Base-by-base conservation (phyloP, 192 early-diverging fungal species). In the Podila horticola region DNA sequence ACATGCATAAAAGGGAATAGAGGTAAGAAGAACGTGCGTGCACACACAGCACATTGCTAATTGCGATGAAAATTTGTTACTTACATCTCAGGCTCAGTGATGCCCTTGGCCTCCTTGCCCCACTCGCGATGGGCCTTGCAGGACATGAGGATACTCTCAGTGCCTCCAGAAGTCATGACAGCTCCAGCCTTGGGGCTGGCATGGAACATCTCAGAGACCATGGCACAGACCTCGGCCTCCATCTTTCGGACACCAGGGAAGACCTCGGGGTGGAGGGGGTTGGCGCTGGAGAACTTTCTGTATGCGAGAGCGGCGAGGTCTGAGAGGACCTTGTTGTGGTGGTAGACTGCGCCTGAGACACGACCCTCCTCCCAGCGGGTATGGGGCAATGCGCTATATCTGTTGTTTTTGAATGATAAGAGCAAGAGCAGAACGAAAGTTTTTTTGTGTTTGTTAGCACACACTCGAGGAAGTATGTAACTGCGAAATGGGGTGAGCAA, bases 221-320 rank as follows among this genome's bases (percentile, higher is more conserved):
- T 98, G 10, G 92, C 90, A 51, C 97, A 93, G 29, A 97, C 87
- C 75, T 99, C 97, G 52, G 96, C 95, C 77, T 99, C 97, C 91
- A 99, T 96, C 63, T 93, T 91, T 51, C 97, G 91, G n/a, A 96
- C 84, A 30, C 95, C 96, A 2, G 96, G 96, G 87, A 98, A 99
- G 59, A 98, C 89, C 58, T 96, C 96, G 4, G 97, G 96, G 71
- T 99, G 97, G 52, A 99, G 88, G 12, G 97, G 96, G 72, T 98
- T 99, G 59, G 93, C 79, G 30, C 94, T 82, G 13, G 91, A 88
- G 75, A 96, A 99, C 82, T 93, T 89, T 19, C 87, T 85, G 76
- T 94, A 99, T 7, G 96, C 96, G 66, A 93, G 87, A 45, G 91
- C 93, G 10, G 91, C 84, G 6, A 97, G 82, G 55, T 86, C 73